These are phyloP conservation scores for Vishniacozyma victoriae DNA, from an alignment of 768 basidiomycete genomes.

Conservation along the genomic window DNA sequence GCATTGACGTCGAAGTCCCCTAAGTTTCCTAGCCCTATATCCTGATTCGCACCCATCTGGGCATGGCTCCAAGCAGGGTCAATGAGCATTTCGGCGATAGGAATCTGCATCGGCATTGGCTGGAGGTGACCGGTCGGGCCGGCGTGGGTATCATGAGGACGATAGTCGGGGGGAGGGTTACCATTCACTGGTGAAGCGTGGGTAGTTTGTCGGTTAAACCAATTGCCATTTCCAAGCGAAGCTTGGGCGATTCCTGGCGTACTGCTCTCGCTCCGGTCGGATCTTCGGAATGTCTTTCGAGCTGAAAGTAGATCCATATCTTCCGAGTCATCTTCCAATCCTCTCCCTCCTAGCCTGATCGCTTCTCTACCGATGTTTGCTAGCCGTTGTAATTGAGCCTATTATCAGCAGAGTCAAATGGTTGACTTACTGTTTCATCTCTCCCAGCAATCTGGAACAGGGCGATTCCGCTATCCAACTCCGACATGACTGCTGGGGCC, in stretches of 20 bases:
- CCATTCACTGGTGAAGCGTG: neutral
- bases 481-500: constrained; percentile 2
- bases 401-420: neutral
- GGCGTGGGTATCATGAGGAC: neutral
- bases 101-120: neutral
- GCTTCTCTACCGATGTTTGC: constrained; percentile 5
- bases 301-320: constrained; percentile 7
- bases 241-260: neutral
- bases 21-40: constrained; percentile 4
- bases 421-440: constrained; percentile 9
- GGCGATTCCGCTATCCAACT: constrained; percentile 5
- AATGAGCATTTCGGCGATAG: neutral
- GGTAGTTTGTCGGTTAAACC: neutral
- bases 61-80: neutral
- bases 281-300: constrained; percentile 2
- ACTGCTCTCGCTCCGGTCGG: neutral
- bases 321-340: constrained; percentile 6
- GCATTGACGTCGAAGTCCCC: constrained; percentile 13
- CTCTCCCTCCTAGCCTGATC: neutral
- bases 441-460: constrained; percentile 8
- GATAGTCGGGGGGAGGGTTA: neutral
- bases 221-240: neutral
- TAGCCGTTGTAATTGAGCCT: neutral
- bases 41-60: neutral
- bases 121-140: neutral